phyloP scores from a whole-genome alignment of 78 protist species.

The Polysphondylium violaceum region DNA sequence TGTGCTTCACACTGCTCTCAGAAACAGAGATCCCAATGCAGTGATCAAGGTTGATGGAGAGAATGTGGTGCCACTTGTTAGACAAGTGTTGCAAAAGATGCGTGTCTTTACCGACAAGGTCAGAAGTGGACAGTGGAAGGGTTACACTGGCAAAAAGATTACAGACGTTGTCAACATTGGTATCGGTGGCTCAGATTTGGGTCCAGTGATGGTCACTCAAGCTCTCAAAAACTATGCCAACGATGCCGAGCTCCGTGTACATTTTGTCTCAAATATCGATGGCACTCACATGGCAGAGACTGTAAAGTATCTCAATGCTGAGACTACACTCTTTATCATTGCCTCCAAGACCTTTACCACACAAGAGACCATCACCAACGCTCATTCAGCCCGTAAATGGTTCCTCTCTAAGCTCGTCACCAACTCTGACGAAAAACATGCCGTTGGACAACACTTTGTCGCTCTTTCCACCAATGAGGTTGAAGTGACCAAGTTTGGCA shows the following conservation, averaged over 20 bases:
- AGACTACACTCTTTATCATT: constrained; percentile 94
- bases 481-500: constrained; percentile 92
- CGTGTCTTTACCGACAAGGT: constrained; percentile 84
- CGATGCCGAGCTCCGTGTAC: constrained; percentile 66
- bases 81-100: constrained; percentile 75
- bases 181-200: constrained; percentile 98
- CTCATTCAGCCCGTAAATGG: constrained; percentile 91
- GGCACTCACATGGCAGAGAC: constrained; percentile 95
- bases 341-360: constrained; percentile 98
- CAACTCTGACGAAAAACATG: neutral
- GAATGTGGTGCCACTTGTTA: constrained; percentile 94
- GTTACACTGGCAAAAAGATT: constrained; percentile 93
- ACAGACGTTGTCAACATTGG: constrained; percentile 96
- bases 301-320: constrained; percentile 82
- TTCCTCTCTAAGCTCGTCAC: constrained; percentile 46
- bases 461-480: constrained; percentile 97
- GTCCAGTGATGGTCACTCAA: constrained; percentile 96
- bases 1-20: constrained; percentile 96
- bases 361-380: constrained; percentile 97
- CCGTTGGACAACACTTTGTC: constrained; percentile 96
- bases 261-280: constrained; percentile 97
- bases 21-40: constrained; percentile 81
- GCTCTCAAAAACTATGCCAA: constrained; percentile 94
- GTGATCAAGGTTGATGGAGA: constrained; percentile 93
- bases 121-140: constrained; percentile 92